Percentiles rank a stretch among this genome's conserved stretches.
These are phyloP conservation scores for Leccinum ochraceum DNA, from an alignment of 768 basidiomycete genomes.

Conservation along the genomic window DNA sequence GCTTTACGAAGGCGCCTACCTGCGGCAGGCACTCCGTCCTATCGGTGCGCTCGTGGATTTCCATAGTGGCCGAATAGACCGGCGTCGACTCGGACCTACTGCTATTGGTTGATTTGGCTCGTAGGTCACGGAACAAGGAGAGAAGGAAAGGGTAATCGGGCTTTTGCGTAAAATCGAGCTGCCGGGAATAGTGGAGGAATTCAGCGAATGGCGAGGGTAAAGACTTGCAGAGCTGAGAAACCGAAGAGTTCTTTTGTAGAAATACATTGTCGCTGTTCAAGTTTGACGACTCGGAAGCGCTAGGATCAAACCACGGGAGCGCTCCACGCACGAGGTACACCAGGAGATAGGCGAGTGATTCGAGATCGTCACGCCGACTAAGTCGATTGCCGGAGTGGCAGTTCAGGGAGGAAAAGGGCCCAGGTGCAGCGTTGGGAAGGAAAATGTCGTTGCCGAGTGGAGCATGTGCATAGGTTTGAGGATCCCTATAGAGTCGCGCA, in stretches of 20 bases:
- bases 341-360: neutral
- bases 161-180: too few species aligned
- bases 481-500: neutral
- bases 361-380: neutral
- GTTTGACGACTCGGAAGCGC: neutral
- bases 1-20: too few species aligned
- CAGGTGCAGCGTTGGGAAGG: neutral
- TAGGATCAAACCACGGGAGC: neutral
- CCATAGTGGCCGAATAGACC: too few species aligned
- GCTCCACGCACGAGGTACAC: neutral
- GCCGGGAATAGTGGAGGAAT: neutral
- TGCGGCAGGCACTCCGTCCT: too few species aligned
- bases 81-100: too few species aligned
- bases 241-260: neutral
- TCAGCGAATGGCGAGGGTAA: neutral
- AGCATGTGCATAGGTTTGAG: neutral
- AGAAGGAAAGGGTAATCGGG: neutral
- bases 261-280: neutral
- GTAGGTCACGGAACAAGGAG: too few species aligned
- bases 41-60: too few species aligned
- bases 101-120: too few species aligned
- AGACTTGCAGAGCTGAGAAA: neutral
- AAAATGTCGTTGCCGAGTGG: neutral
- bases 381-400: too few species aligned
- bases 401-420: neutral